Evolutionary conservation across 2,329 filamentous ascomycete species (phyloP).

Genomic region (Byssochlamys sp.): DNA sequence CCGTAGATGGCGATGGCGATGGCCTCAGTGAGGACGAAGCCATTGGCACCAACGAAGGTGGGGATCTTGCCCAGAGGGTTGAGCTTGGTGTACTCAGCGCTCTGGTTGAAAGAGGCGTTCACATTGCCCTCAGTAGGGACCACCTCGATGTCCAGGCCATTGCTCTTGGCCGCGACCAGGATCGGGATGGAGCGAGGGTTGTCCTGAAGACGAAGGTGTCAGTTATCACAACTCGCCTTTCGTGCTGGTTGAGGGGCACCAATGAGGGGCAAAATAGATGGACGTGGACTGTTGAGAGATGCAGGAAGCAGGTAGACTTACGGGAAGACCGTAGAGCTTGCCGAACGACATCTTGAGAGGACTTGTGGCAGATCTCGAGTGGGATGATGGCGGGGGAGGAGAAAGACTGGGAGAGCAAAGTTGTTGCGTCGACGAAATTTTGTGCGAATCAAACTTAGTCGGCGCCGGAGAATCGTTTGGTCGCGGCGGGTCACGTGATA

Average conservation of each 20-base stretch:
- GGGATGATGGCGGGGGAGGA: constrained; percentile 11
- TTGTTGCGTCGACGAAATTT: constrained; percentile 10
- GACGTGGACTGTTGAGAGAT: background rate
- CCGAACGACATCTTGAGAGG: constrained; percentile 77
- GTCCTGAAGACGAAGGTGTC: constrained; percentile 45
- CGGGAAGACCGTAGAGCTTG: constrained; percentile 84
- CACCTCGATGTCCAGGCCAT: constrained; percentile 82
- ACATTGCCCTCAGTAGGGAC: constrained; percentile 49
- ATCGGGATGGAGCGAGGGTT: constrained; percentile 85
- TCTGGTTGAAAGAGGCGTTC: constrained; percentile 53
- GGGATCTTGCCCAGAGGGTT: constrained; percentile 87
- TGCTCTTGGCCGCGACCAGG: constrained; percentile 91
- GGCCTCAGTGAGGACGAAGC: constrained; percentile 76
- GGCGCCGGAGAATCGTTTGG: constrained; percentile 17
- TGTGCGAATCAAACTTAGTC: constrained; percentile 15
- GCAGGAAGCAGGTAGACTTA: constrained; percentile 38
- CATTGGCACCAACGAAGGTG: constrained; percentile 84
- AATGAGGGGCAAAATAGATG: constrained; percentile 4
- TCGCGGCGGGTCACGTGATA: constrained; percentile 15
- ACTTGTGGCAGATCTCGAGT: constrained; percentile 8
- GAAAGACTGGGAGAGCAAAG: constrained; percentile 6
- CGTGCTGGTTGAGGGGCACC: background rate
- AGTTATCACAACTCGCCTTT: constrained; percentile 15
- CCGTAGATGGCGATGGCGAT: constrained; percentile 96
- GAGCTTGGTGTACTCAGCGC: constrained; percentile 70